phyloP scores from a whole-genome alignment of 345 rosid species.

The Eutrema heterophyllum region DNA sequence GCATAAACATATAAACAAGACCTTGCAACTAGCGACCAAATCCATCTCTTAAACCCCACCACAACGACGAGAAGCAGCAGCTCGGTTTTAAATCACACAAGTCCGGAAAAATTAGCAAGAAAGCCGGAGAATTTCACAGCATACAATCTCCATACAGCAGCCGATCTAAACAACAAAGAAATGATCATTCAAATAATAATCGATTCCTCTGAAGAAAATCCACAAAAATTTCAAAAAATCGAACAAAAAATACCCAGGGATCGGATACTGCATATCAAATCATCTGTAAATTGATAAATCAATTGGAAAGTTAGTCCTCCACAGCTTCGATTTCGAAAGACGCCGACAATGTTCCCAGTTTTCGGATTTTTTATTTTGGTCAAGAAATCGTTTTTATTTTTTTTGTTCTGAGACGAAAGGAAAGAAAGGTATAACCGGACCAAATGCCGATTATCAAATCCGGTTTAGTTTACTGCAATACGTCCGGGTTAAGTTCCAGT shows the following conservation, averaged over 20 bases:
- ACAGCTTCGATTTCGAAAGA: constrained; percentile 32
- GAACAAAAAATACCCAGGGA: constrained; percentile 10
- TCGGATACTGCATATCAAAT: constrained; percentile 27
- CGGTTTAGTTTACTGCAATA: constrained; percentile 39
- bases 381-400: background rate
- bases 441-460: constrained; percentile 59
- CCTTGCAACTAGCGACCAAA: constrained; percentile 75
- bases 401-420: background rate
- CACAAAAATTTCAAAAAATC: too few species aligned
- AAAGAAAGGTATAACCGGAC: constrained; percentile 42
- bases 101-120: constrained; percentile 20
- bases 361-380: background rate
- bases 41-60: constrained; percentile 48
- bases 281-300: background rate
- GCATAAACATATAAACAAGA: constrained; percentile 17
- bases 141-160: constrained; percentile 27
- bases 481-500: constrained; percentile 75
- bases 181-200: background rate
- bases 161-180: constrained; percentile 41
- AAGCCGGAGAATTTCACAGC: constrained; percentile 26
- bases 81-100: constrained; percentile 21
- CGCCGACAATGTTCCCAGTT: constrained; percentile 6
- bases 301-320: constrained; percentile 30
- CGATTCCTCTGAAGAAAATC: background rate
- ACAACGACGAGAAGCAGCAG: constrained; percentile 3